phyloP scores from a whole-genome alignment of 495 filamentous ascomycete genomes.

The Platismatia glauca region DNA sequence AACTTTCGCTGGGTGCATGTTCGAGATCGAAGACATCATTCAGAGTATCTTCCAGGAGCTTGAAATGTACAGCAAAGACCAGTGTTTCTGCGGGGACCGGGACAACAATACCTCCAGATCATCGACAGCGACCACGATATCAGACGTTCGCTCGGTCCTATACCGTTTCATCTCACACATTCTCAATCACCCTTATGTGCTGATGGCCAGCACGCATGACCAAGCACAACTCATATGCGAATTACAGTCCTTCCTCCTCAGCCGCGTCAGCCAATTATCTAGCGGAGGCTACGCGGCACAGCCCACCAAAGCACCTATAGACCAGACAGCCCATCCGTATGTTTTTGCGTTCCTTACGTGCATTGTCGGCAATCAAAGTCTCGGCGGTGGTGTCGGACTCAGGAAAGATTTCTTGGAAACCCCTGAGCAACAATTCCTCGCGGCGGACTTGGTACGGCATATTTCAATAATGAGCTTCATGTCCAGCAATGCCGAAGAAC shows the following conservation, averaged over 20 bases:
- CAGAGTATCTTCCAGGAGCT: constrained; percentile 17
- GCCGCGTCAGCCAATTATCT: constrained; percentile 10
- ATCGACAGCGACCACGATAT: constrained; percentile 11
- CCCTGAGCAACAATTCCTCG: constrained; percentile 20
- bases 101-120: neutral
- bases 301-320: constrained; percentile 4
- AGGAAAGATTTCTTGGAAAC: constrained; percentile 17
- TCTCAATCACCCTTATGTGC: constrained; percentile 17
- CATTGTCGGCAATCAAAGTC: constrained; percentile 13
- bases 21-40: constrained; percentile 21
- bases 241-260: constrained; percentile 15
- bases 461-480: constrained; percentile 18
- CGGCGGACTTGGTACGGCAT: constrained; percentile 19
- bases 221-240: constrained; percentile 16
- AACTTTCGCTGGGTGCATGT: constrained; percentile 18
- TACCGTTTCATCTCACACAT: constrained; percentile 17
- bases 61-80: constrained; percentile 12
- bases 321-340: constrained; percentile 17
- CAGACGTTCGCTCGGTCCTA: constrained; percentile 12
- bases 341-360: constrained; percentile 16
- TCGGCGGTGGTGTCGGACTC: neutral
- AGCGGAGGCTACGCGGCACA: neutral
- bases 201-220: constrained; percentile 14
- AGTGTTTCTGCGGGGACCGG: constrained; percentile 11
- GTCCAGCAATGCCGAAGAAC: constrained; percentile 10